These are phyloP conservation scores for Penicillium sclerotigenum DNA, from an alignment of 2,329 filamentous ascomycete species.

Conservation along the genomic window DNA sequence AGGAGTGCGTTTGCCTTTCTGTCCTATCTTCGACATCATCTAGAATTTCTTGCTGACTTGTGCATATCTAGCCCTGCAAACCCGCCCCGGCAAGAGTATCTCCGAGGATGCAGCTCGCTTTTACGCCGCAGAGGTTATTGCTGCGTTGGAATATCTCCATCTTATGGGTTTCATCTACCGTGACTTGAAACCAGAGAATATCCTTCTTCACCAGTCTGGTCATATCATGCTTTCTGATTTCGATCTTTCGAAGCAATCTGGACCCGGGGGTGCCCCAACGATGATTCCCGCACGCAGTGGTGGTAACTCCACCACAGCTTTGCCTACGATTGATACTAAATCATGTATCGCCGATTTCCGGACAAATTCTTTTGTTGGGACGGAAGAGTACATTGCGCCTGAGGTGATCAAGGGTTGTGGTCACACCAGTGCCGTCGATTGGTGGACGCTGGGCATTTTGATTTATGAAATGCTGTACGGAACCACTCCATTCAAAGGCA, in stretches of 20 bases:
- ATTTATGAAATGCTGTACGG: slow-evolving; percentile 99
- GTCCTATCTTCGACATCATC: background rate
- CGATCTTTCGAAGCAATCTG: slow-evolving; percentile 96
- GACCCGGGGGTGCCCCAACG: slow-evolving; percentile 88
- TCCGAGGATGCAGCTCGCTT: slow-evolving; percentile 95
- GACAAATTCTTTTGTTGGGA: slow-evolving; percentile 97
- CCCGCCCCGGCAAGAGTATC: slow-evolving; percentile 93
- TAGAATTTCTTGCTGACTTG: slow-evolving; percentile 5
- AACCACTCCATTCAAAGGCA: slow-evolving; percentile 98
- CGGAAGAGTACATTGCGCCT: slow-evolving; percentile 97
- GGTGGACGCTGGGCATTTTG: slow-evolving; percentile 97
- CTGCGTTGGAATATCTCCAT: slow-evolving; percentile 92
- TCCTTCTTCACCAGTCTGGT: slow-evolving; percentile 95
- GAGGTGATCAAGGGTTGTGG: slow-evolving; percentile 99
- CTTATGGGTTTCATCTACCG: slow-evolving; percentile 99
- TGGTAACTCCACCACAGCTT: slow-evolving; percentile 76
- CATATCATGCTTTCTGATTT: slow-evolving; percentile 99
- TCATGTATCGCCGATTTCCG: slow-evolving; percentile 98
- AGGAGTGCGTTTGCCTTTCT: slow-evolving; percentile 49
- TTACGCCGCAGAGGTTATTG: slow-evolving; percentile 95
- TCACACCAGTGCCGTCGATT: slow-evolving; percentile 96
- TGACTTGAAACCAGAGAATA: slow-evolving; percentile 96
- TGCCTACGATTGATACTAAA: slow-evolving; percentile 97
- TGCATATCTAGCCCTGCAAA: slow-evolving; percentile 69
- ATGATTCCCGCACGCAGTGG: slow-evolving; percentile 88